Evolutionary conservation across 106 monocot genomes (phyloP), one percentile per base, ranked within the genome.

Genomic region (Amphibolis antarctica): DNA sequence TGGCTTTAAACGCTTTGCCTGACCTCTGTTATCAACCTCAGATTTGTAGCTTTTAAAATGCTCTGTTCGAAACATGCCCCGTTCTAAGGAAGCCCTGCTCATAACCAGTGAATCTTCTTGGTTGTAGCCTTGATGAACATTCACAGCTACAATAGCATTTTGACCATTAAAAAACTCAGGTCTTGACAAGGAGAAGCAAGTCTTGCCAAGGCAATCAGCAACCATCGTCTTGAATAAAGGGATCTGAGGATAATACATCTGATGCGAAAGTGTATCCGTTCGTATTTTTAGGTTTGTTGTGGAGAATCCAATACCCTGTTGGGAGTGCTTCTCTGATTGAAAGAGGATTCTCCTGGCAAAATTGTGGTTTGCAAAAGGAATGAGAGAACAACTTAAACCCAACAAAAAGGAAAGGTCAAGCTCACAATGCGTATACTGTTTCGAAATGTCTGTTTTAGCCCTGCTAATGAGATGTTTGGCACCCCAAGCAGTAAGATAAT

Each of bases 41-140:
- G 98, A 75, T 79, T 91, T 91, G 69, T 91, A 98, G 51, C 80
- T 91, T 66, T 84, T 78, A 29, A 84, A 82, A 78, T 82, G 86
- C 69, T 98, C 98, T 13, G 98, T 88, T 24, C 98, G 82, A 56
- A 91, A 98, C 85, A 98, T 83, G 10, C 91, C 98, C 42, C 98
- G 70, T 46, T 98, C 82, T 27, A 91, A 61, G 27, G 98, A 91
- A 28, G 86, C 65, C 61, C 63, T 69, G 69, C 88, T 98, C 80
- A 98, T 85, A 14, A 98, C 98, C 64, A 98, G 71, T 10, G 98
- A 98, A 76, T 98, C 91, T 66, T 98, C 98, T 67, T 98, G 98
- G 54, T 98, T 98, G 70, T 82, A 98, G 12, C 98, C 98, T 55
- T 82, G 86, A 61, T 98, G 98, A 65, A 91, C 87, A 71, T 98